These are phyloP conservation scores for Diutina catenulata DNA, from an alignment of 1,139 yeast genomes.

Conservation along the genomic window DNA sequence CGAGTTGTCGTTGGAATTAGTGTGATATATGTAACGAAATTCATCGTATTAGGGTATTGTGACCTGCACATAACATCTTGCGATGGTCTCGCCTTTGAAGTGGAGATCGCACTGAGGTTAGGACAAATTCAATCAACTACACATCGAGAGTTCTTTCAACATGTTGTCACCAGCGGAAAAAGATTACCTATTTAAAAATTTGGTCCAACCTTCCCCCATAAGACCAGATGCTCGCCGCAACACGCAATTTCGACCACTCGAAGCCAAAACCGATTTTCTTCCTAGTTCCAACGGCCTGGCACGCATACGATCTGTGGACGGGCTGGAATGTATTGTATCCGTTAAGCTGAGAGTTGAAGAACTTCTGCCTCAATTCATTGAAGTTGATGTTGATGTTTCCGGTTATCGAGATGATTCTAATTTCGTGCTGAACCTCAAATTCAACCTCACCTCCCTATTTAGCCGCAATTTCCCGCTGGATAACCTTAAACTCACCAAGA, in stretches of 20 bases:
- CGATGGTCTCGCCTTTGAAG: too few relatives aligned
- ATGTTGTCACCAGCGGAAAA: constrained; percentile 90
- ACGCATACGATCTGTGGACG: constrained; percentile 73
- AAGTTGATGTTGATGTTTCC: constrained; percentile 67
- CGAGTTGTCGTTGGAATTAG: too few relatives aligned
- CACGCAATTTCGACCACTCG: constrained; percentile 74
- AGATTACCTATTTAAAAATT: constrained; percentile 65
- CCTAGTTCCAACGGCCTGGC: constrained; percentile 91
- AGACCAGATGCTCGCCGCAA: constrained; percentile 75
- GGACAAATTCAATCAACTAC: too few relatives aligned
- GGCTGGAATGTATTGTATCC: constrained; percentile 87
- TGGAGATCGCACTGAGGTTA: too few relatives aligned
- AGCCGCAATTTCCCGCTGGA: constrained; percentile 35
- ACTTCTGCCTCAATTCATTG: constrained; percentile 37
- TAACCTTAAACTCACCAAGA: constrained; percentile 51
- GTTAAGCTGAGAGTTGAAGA: constrained; percentile 77
- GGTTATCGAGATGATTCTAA: constrained; percentile 64
- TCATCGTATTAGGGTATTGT: too few relatives aligned
- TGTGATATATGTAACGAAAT: too few relatives aligned
- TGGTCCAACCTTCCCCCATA: constrained; percentile 47
- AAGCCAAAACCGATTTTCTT: constrained; percentile 68
- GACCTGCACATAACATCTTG: too few relatives aligned
- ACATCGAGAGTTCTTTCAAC: too few relatives aligned
- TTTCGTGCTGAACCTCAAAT: constrained; percentile 45
- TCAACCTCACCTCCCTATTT: constrained; percentile 36